A percentile compares a stretch with the other conserved stretches of the same genome.
phyloP scores from a whole-genome alignment of 2,329 filamentous ascomycete genomes.

The Pseudocercospora pini-densiflorae region DNA sequence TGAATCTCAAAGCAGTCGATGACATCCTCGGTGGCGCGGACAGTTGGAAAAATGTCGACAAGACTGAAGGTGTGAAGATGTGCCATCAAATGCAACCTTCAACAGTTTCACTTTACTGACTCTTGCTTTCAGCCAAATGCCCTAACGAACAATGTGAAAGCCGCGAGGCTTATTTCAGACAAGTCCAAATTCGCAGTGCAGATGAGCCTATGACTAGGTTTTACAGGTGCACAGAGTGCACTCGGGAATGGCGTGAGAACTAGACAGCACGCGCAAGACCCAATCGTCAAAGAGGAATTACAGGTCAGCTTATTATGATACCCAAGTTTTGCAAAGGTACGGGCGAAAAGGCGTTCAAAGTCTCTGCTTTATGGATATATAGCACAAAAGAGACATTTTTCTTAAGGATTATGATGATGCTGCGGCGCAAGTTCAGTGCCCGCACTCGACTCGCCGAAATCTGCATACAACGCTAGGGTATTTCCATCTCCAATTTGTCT shows the following conservation, averaged over 20 bases:
- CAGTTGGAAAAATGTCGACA: slow-evolving; percentile 90
- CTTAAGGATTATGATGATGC: slow-evolving; percentile 1
- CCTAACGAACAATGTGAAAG: slow-evolving; percentile 79
- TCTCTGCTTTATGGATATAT: not conserved
- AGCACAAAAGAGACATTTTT: not conserved
- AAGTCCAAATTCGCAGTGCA: slow-evolving; percentile 95
- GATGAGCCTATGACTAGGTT: slow-evolving; percentile 99
- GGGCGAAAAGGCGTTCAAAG: not conserved
- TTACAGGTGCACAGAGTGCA: slow-evolving; percentile 66
- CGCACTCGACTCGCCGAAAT: slow-evolving; percentile 3
- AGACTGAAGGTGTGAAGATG: slow-evolving; percentile 62
- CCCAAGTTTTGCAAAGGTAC: not conserved
- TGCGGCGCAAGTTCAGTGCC: slow-evolving; percentile 1
- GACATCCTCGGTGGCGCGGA: slow-evolving; percentile 87
- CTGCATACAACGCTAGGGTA: slow-evolving; percentile 2
- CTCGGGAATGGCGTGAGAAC: slow-evolving; percentile 51
- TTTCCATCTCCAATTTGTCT: not conserved
- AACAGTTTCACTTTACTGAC: not conserved
- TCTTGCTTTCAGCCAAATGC: slow-evolving; percentile 70
- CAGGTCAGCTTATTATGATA: slow-evolving; percentile 2
- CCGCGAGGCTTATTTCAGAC: slow-evolving; percentile 87
- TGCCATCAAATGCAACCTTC: not conserved
- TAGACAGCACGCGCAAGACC: slow-evolving; percentile 17
- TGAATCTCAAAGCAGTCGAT: slow-evolving; percentile 85
- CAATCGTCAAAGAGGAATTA: no score